These are phyloP conservation scores for Peronospora belbahrii DNA, from an alignment of 352 stramenopile species.

Conservation along the genomic window DNA sequence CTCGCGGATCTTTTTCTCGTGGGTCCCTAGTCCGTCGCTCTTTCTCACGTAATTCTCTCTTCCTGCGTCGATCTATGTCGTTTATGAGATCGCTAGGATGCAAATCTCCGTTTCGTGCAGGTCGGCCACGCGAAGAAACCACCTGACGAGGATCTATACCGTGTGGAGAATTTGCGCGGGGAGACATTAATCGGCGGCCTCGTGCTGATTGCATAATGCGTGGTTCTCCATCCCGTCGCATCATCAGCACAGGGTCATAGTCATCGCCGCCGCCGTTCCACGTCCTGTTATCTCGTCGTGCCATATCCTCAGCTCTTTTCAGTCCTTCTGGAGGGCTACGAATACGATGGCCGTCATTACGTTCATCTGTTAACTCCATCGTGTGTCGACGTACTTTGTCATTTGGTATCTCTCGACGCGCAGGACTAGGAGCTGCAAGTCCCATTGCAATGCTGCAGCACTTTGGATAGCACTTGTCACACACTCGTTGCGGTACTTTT, in stretches of 20 bases:
- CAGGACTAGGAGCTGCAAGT: constrained; percentile 5
- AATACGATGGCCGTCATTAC: constrained; percentile 4
- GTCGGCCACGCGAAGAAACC: constrained; percentile 8
- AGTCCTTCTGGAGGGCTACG: constrained; percentile 1
- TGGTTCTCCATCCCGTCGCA: constrained; percentile 2
- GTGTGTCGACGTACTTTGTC: constrained; percentile 18
- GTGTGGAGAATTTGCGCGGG: constrained; percentile 8
- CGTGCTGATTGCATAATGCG: constrained; percentile 8
- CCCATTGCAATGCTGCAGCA: constrained; percentile 23
- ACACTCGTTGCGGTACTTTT: constrained; percentile 59
- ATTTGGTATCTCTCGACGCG: constrained; percentile 6
- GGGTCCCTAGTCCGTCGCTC: constrained; percentile 3
- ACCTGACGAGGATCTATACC: constrained; percentile 10
- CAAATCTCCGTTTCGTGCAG: constrained; percentile 4
- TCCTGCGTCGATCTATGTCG: background rate
- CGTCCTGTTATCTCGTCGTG: constrained; percentile 18
- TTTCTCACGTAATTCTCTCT: constrained; percentile 4
- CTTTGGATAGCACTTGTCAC: constrained; percentile 55
- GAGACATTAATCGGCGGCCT: constrained; percentile 13
- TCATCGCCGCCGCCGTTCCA: constrained; percentile 22
- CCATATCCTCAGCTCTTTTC: constrained; percentile 5
- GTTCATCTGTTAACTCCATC: constrained; percentile 10
- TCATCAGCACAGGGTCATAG: background rate
- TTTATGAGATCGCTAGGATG: constrained; percentile 3
- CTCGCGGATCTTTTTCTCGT: no score